Evolutionary conservation across 2,329 filamentous ascomycete genomes (phyloP), one percentile per base, ranked within the genome.

Genomic region (Aspergillus pseudoviridinutans): DNA sequence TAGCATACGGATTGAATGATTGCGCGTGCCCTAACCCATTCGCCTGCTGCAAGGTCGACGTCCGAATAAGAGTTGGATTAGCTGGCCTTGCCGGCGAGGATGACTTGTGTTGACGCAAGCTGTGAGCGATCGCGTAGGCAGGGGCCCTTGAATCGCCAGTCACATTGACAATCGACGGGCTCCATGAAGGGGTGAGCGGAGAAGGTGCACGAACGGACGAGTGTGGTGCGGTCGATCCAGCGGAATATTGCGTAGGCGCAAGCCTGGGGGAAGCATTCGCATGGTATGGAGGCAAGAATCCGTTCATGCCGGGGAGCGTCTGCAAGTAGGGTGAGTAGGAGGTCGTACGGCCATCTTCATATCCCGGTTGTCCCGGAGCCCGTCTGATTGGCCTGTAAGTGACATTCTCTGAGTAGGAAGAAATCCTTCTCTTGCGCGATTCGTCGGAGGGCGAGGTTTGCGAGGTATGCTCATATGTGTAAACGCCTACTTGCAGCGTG

Each of bases 1-100:
- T 84, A 3, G 87, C 84, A 69, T 96, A 92, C 0, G 89, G 88
- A 65, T 92, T 91, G 75, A 92, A 90, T 20, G 80, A 72, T 41
- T 77, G 81, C 61, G 72, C 80, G 62, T 76, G 80, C n/a, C 76
- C 67, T 10, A 76, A 62, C 25, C 74, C 75, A 29, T 78, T 76
- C 8, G 82, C 80, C 54, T 84, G 80, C 59, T 85, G 83, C 50
- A 90, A 73, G 2, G 85, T 88, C 2, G 87, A 88, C 4, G 87
- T 89, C 57, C 87, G 82, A 55, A 90, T 85, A 57, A 90, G 73
- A 25, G 83, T 81, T 42, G 87, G 87, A 57, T 83, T 84, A 32
- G 79, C 68, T 9, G 74, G 63, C 51, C 73, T 68, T 50, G 68
- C 64, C 10, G 81, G 78, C 5, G 83, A 81, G 44, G 79, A 71